Percentiles rank a stretch among this genome's conserved stretches.
Conservation (phyloP, 805 yeast species). For the Hanseniaspora clermontiae region DNA sequence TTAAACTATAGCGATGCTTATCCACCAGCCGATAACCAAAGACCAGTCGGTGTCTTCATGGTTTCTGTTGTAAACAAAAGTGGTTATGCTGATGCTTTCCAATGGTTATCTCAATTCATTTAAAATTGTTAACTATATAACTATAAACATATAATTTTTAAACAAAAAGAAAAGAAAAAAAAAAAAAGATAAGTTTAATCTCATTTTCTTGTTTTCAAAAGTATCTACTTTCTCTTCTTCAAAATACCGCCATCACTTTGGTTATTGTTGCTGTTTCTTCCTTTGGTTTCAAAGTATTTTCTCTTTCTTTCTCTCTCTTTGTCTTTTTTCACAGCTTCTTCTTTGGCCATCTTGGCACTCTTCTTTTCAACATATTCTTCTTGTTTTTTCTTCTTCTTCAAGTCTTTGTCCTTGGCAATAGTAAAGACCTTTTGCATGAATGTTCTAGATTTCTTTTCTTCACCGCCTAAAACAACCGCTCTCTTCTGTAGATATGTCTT, state of each 20-base stretch:
- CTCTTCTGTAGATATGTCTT: constrained; percentile 74
- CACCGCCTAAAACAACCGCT: constrained; percentile 86
- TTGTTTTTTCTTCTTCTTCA: constrained; percentile 54
- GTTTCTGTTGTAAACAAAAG: constrained; percentile 97
- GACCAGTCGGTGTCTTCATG: constrained; percentile 96
- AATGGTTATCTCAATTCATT: constrained; percentile 95
- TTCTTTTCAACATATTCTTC: constrained; percentile 64
- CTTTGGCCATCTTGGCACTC: constrained; percentile 63
- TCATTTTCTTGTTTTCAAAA: background rate
- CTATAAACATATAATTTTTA: background rate
- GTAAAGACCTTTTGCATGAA: constrained; percentile 80
- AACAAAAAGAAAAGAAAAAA: no score
- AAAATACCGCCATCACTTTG: constrained; percentile 14
- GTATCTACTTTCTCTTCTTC: background rate
- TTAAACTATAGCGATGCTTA: constrained; percentile 76
- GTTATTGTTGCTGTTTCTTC: constrained; percentile 31
- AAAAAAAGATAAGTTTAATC: background rate
- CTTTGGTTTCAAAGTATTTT: constrained; percentile 68
- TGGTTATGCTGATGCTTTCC: constrained; percentile 96
- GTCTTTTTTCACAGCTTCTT: constrained; percentile 48
- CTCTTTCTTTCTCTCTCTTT: constrained; percentile 76
- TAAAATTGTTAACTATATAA: constrained; percentile 24
- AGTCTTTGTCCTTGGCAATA: constrained; percentile 71
- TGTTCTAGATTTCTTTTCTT: constrained; percentile 84
- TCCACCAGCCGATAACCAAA: constrained; percentile 50